phyloP scores from a whole-genome alignment of 306 rosid genomes.

The Corylus heterophylla region DNA sequence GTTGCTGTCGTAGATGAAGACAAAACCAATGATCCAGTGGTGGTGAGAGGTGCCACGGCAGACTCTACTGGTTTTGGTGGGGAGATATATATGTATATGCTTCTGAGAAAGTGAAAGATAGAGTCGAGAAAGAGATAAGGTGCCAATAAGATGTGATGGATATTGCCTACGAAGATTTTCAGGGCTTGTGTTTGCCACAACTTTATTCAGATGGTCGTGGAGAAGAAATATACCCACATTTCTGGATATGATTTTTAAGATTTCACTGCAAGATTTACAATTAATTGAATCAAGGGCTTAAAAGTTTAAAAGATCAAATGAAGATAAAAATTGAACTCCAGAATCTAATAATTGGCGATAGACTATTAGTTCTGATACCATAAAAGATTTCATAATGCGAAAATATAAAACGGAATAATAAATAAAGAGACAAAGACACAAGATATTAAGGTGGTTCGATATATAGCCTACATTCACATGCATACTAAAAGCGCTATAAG shows the following conservation, averaged over 20 bases:
- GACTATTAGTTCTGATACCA: too few relatives aligned
- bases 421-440: too few relatives aligned
- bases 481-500: too few relatives aligned
- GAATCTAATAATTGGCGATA: too few relatives aligned
- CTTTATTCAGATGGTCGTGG: slow-evolving; percentile 38
- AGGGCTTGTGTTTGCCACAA: slow-evolving; percentile 46
- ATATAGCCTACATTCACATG: too few relatives aligned
- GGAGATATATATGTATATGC: neutral
- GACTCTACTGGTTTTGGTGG: neutral
- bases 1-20: neutral
- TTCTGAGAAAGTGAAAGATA: neutral
- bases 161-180: slow-evolving; percentile 42
- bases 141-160: slow-evolving; percentile 36
- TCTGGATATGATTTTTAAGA: slow-evolving; percentile 15
- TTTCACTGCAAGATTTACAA: neutral
- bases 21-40: neutral
- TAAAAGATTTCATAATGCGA: too few relatives aligned
- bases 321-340: too few relatives aligned
- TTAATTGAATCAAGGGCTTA: too few relatives aligned
- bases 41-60: neutral
- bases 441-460: too few relatives aligned
- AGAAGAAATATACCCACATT: slow-evolving; percentile 25
- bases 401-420: too few relatives aligned
- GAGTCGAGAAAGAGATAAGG: slow-evolving; percentile 34
- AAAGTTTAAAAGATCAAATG: too few relatives aligned